Percentiles rank a stretch among this genome's conserved stretches.
Evolutionary conservation across 495 filamentous ascomycete genomes (phyloP).

Genomic region (Aspergillus sclerotiicarbonarius): DNA sequence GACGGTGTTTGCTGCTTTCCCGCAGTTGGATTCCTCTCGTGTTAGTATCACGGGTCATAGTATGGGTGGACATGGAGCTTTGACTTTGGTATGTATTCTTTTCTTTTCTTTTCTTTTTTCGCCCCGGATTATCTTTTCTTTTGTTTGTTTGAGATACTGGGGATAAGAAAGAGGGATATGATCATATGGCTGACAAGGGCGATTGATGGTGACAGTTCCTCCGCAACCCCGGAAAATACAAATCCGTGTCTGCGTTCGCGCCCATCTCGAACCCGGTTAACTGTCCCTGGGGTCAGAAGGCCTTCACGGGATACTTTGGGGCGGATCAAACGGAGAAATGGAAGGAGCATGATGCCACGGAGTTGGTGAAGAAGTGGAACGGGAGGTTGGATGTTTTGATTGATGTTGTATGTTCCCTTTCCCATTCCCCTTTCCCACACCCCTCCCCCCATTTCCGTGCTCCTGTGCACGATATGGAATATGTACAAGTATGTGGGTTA

Average conservation of each 20-base stretch:
- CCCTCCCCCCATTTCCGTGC: too few relatives aligned
- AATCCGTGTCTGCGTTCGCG: constrained; percentile 83
- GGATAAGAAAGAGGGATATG: too few relatives aligned
- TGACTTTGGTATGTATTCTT: constrained; percentile 62
- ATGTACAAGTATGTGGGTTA: too few relatives aligned
- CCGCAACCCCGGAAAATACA: constrained; percentile 85
- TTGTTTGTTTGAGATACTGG: neutral
- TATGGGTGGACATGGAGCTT: constrained; percentile 95
- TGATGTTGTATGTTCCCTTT: constrained; percentile 62
- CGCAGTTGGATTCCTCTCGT: constrained; percentile 60
- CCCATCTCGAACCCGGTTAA: constrained; percentile 85
- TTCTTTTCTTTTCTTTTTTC: constrained; percentile 12
- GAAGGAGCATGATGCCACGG: constrained; percentile 90
- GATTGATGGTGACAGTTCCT: constrained; percentile 62
- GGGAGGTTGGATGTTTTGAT: constrained; percentile 71
- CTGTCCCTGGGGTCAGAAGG: constrained; percentile 95
- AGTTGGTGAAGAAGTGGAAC: constrained; percentile 74
- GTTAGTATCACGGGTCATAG: constrained; percentile 87
- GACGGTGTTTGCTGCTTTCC: constrained; percentile 66
- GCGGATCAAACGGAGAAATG: constrained; percentile 68
- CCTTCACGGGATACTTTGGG: constrained; percentile 86
- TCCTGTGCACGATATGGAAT: too few relatives aligned
- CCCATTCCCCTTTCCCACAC: neutral
- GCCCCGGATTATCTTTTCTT: too few relatives aligned
- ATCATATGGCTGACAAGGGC: too few relatives aligned